These are phyloP conservation scores for Fusarium robinianum DNA, from an alignment of 2,329 filamentous ascomycete genomes.

Conservation along the genomic window DNA sequence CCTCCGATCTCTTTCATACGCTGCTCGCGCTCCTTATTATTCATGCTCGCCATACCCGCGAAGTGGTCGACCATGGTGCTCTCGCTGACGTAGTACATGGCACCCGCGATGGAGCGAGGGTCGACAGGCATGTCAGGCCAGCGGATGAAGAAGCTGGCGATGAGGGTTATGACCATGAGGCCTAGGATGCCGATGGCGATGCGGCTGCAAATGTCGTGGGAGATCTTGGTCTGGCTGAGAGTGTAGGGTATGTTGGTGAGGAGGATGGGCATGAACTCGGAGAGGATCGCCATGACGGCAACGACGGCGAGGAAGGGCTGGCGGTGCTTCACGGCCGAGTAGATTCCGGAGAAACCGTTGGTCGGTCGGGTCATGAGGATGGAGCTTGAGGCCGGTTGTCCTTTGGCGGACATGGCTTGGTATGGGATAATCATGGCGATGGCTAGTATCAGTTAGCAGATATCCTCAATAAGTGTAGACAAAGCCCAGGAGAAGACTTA, in stretches of 20 bases:
- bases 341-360: slow-evolving; percentile 52
- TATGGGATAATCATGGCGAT: slow-evolving; percentile 52
- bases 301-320: slow-evolving; percentile 47
- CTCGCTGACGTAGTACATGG: slow-evolving; percentile 49
- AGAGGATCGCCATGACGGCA: slow-evolving; percentile 49
- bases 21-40: slow-evolving; percentile 25
- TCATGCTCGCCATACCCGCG: slow-evolving; percentile 28
- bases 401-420: slow-evolving; percentile 44
- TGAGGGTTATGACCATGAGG: slow-evolving; percentile 49
- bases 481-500: slow-evolving; percentile 2
- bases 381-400: slow-evolving; percentile 43
- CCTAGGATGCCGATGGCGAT: slow-evolving; percentile 46
- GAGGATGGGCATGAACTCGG: slow-evolving; percentile 56
- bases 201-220: slow-evolving; percentile 48
- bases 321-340: slow-evolving; percentile 32
- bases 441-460: slow-evolving; percentile 38
- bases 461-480: fast-evolving
- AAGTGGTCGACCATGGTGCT: slow-evolving; percentile 34
- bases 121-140: slow-evolving; percentile 54
- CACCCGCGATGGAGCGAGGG: slow-evolving; percentile 51
- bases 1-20: slow-evolving; percentile 33
- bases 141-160: slow-evolving; percentile 46
- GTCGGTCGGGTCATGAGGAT: slow-evolving; percentile 49
- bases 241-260: slow-evolving; percentile 55
- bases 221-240: slow-evolving; percentile 45